Evolutionary conservation across 306 rosid species (phyloP).

Genomic region (Vigna unguiculata): DNA sequence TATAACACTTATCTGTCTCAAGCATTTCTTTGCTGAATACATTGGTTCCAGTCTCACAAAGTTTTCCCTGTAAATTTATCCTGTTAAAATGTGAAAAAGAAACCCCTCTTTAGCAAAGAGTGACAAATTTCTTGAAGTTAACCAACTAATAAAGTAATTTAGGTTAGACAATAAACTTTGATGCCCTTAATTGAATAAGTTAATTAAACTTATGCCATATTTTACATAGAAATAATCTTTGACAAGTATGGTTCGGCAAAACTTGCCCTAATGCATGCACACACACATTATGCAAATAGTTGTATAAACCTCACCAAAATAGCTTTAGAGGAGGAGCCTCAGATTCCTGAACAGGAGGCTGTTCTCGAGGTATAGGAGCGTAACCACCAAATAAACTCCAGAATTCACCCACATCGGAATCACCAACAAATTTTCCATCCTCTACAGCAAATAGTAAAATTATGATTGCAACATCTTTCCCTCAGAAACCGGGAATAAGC

Average conservation of each 20-base stretch:
- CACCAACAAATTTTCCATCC: slow-evolving; percentile 98
- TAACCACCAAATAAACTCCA: slow-evolving; percentile 98
- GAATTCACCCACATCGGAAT: slow-evolving; percentile 93
- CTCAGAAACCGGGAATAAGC: slow-evolving; percentile 23
- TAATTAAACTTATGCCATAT: slow-evolving; percentile 18
- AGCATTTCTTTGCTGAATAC: slow-evolving; percentile 70
- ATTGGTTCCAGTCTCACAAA: slow-evolving; percentile 60
- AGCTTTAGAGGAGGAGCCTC: slow-evolving; percentile 56
- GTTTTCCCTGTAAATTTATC: slow-evolving; percentile 84
- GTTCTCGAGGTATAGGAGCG: slow-evolving; percentile 90
- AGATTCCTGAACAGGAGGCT: slow-evolving; percentile 62
- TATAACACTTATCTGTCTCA: slow-evolving; percentile 85
- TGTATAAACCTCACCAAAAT: slow-evolving; percentile 66
- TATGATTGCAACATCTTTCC: slow-evolving; percentile 39
- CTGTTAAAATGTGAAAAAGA: slow-evolving; percentile 56
- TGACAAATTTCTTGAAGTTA: slow-evolving; percentile 29
- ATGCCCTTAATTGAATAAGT: slow-evolving; percentile 14
- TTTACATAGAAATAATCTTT: slow-evolving; percentile 11
- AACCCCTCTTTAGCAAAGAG: slow-evolving; percentile 34
- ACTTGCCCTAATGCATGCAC: background rate
- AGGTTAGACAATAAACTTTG: slow-evolving; percentile 10
- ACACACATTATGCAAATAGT: slow-evolving; percentile 16
- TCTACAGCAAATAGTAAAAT: slow-evolving; percentile 60
- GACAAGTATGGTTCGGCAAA: slow-evolving; percentile 4
- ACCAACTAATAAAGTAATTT: slow-evolving; percentile 7